These are phyloP conservation scores for Termitomyces sp. DNA, from an alignment of 768 basidiomycete species.

Conservation along the genomic window DNA sequence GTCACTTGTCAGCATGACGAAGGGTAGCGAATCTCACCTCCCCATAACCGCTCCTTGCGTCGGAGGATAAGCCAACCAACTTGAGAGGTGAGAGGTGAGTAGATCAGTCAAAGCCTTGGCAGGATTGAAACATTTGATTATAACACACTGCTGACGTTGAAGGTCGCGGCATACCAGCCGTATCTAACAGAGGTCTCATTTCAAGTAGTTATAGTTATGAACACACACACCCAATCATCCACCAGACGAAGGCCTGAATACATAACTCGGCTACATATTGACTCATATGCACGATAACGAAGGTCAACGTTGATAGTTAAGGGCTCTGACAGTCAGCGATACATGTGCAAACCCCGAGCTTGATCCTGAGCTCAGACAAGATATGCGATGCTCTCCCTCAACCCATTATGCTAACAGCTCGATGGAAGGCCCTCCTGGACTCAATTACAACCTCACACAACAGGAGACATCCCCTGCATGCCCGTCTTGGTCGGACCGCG, in stretches of 20 bases:
- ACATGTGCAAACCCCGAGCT: no score
- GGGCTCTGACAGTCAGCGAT: no score
- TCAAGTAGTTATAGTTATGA: neutral
- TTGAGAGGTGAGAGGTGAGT: conserved; percentile 1
- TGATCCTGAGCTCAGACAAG: no score
- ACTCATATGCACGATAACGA: neutral
- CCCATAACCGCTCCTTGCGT: conserved; percentile 14
- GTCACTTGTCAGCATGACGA: neutral
- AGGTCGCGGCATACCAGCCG: conserved; percentile 28
- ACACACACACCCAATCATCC: conserved; percentile 21
- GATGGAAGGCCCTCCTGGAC: conserved; percentile 18
- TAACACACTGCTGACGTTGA: conserved; percentile 26
- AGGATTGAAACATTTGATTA: neutral
- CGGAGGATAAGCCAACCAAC: conserved; percentile 27
- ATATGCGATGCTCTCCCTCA: no score
- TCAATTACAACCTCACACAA: conserved; percentile 12
- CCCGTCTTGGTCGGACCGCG: conserved; percentile 18
- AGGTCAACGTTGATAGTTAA: neutral
- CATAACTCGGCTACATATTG: conserved; percentile 10
- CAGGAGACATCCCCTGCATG: conserved; percentile 6
- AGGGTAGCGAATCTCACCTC: conserved; percentile 15
- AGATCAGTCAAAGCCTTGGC: neutral
- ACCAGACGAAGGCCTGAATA: conserved; percentile 20
- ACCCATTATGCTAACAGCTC: conserved; percentile 26
- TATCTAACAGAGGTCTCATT: conserved; percentile 17